phyloP scores from a whole-genome alignment of 2,329 filamentous ascomycete species.

The Fusarium brevicatenulatum region DNA sequence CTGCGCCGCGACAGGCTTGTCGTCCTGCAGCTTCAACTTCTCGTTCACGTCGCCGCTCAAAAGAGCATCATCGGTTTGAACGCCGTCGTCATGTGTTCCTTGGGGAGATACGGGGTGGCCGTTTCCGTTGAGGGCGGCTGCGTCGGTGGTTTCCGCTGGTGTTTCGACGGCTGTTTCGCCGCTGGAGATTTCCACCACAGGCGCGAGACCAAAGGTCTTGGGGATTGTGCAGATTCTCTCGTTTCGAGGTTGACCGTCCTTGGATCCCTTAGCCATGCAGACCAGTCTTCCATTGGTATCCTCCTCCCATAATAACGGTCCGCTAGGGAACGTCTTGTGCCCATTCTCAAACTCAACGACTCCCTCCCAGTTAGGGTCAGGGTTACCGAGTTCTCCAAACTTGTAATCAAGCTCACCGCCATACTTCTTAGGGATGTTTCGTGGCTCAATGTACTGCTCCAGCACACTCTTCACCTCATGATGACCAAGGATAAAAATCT shows the following conservation, averaged over 20 bases:
- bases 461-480: slow-evolving; percentile 81
- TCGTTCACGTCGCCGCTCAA: slow-evolving; percentile 46
- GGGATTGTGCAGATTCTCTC: slow-evolving; percentile 64
- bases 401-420: slow-evolving; percentile 86
- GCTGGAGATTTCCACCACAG: slow-evolving; percentile 15
- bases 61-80: slow-evolving; percentile 45
- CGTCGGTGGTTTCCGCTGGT: not conserved
- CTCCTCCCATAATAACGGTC: slow-evolving; percentile 67
- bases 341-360: slow-evolving; percentile 64
- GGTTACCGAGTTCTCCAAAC: slow-evolving; percentile 78
- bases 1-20: slow-evolving; percentile 23
- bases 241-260: slow-evolving; percentile 55
- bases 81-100: slow-evolving; percentile 45
- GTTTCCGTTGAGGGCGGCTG: slow-evolving; percentile 5
- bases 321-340: slow-evolving; percentile 62
- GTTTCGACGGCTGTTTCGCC: not conserved
- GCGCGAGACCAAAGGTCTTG: slow-evolving; percentile 47
- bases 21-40: slow-evolving; percentile 47
- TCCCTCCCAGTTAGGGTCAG: slow-evolving; percentile 71
- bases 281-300: slow-evolving; percentile 58
- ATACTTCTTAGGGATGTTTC: slow-evolving; percentile 89
- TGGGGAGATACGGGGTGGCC: slow-evolving; percentile 30
- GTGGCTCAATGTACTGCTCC: slow-evolving; percentile 80
- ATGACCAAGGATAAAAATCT: slow-evolving; percentile 88
- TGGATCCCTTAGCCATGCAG: slow-evolving; percentile 64